phyloP scores from a whole-genome alignment of 805 yeast genomes.

The Teunomyces cretensis region DNA sequence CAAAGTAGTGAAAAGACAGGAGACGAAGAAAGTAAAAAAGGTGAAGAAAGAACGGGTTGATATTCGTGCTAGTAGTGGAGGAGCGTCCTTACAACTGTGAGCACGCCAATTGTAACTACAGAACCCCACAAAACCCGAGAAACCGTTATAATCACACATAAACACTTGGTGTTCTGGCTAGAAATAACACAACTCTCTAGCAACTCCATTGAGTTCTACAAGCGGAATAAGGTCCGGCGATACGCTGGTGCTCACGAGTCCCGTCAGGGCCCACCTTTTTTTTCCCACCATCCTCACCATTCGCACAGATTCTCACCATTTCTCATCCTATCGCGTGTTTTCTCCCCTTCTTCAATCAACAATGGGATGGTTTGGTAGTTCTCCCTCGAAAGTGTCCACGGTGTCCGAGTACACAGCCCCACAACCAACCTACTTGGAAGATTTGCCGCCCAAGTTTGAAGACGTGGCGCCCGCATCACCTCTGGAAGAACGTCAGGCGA shows the following conservation, averaged over 20 bases:
- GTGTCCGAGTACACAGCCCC: constrained; percentile 25
- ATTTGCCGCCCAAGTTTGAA: constrained; percentile 52
- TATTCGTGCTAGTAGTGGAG: too few relatives aligned
- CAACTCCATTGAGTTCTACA: too few relatives aligned
- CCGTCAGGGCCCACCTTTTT: too few relatives aligned
- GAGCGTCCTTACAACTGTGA: not conserved
- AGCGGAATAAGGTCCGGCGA: too few relatives aligned
- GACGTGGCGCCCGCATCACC: constrained; percentile 25
- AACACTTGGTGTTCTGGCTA: too few relatives aligned
- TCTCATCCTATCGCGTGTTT: not conserved
- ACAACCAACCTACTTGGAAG: constrained; percentile 43
- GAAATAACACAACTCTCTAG: too few relatives aligned
- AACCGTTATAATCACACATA: not conserved
- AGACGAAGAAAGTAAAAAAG: too few relatives aligned
- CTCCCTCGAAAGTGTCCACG: constrained; percentile 37
- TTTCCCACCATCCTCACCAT: too few relatives aligned
- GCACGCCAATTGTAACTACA: too few relatives aligned
- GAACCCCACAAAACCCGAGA: too few relatives aligned
- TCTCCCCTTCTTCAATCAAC: not conserved
- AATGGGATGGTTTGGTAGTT: constrained; percentile 45
- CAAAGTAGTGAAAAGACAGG: not conserved
- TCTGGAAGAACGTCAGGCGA: not conserved
- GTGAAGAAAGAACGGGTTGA: too few relatives aligned
- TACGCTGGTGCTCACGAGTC: too few relatives aligned
- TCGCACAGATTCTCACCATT: not conserved